These are phyloP conservation scores for Cyanidioschyzon merolae DNA, from an alignment of 23 red algal species.

Conservation along the genomic window DNA sequence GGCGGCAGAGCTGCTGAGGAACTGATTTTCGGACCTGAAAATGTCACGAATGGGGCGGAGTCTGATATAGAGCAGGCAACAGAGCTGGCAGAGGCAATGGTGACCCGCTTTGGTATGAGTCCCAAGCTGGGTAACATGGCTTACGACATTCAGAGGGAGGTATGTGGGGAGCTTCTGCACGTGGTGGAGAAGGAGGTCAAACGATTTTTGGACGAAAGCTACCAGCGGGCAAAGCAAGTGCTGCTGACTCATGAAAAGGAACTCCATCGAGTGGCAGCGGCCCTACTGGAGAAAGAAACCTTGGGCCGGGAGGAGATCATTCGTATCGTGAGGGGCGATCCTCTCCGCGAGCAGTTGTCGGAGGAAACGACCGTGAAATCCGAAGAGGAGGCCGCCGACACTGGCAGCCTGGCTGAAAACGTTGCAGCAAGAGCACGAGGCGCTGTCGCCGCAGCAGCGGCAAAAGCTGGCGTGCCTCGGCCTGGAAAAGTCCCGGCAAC, in stretches of 20 bases:
- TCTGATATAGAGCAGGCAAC: conserved; percentile 87
- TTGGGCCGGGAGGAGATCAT: conserved; percentile 74
- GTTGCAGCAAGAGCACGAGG: neutral
- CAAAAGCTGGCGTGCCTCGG: neutral
- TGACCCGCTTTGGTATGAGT: conserved; percentile 92
- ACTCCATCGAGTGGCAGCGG: conserved; percentile 61
- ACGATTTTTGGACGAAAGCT: conserved; percentile 58
- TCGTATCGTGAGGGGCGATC: conserved; percentile 38
- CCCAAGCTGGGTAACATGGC: conserved; percentile 57
- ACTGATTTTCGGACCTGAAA: conserved; percentile 68
- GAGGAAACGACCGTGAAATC: neutral
- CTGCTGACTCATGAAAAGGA: conserved; percentile 60
- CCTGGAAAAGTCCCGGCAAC: neutral
- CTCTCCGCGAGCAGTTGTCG: neutral
- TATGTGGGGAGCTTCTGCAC: conserved; percentile 50
- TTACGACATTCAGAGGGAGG: conserved; percentile 49
- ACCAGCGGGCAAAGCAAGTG: conserved; percentile 44
- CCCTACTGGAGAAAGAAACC: conserved; percentile 68
- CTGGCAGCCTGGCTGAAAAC: neutral
- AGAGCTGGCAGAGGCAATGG: conserved; percentile 93
- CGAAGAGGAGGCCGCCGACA: neutral
- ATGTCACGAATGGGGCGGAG: conserved; percentile 72
- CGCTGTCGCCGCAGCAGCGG: conserved; percentile 1
- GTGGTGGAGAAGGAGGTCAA: conserved; percentile 72
- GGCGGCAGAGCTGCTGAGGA: conserved; percentile 88